Evolutionary conservation across 352 stramenopile genomes (phyloP), one percentile per base, ranked within the genome.

Genomic region (Achlya hypogyna): DNA sequence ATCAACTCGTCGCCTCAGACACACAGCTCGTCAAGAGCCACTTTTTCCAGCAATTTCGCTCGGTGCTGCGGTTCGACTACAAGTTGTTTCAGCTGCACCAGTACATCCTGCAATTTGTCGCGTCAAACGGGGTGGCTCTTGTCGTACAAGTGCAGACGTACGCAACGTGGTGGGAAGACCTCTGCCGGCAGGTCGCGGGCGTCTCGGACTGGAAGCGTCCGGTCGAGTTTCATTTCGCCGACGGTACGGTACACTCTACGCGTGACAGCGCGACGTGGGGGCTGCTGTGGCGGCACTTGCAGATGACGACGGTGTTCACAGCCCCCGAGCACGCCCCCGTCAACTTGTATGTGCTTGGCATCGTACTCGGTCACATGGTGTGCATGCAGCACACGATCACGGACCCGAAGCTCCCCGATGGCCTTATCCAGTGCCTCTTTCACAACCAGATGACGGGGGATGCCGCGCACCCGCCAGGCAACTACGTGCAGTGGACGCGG

Each of bases 301-400:
- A 38, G 5, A 38, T 28, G 31, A 18, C 35, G 20, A 8, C 23
- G 6, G 23, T 59, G 27, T 67, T 67, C 59, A n/a, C 28, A 3
- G 14, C 47, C 18, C 6, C 20, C 4, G 4, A 32, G 18, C 12
- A 6, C 9, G 32, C 35, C 4, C n/a, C 49, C 2, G 2, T 3
- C 2, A 31, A 56, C 12, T 51, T 67, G 51, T 16, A 12, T 12
- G 23, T 58, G 8, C 34, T 67, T 2, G 60, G 60, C 4, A 20
- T 25, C 18, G 8, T 67, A 8, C 29, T 67, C 25, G 51, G 20
- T 4, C 60, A 67, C 60, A 67, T 67, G 60, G 51, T 67, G 0
- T 3, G 2, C 1, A 56, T 56, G 49, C 25, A 20, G 10, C 25
- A 35, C 2, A 56, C 49, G 2, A 31, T 56, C 31, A n/a, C 49